phyloP scores from a whole-genome alignment of 352 stramenopile species.

The Globisporangium barbulae region DNA sequence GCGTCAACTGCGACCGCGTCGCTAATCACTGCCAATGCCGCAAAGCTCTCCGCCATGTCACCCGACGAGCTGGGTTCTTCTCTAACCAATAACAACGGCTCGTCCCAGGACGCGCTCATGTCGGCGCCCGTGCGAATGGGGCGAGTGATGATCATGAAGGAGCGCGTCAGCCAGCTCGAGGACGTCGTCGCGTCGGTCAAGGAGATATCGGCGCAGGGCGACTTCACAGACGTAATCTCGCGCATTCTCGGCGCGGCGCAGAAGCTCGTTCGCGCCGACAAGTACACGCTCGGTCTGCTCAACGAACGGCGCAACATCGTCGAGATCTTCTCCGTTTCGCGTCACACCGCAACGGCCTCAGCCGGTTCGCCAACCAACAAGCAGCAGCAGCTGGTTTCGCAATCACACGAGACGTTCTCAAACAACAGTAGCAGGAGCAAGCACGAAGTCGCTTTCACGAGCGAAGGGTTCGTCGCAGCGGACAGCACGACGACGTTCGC shows the following conservation, averaged over 20 bases:
- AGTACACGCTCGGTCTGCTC: conserved; percentile 58
- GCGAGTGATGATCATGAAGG: conserved; percentile 30
- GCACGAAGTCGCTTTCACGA: conserved; percentile 27
- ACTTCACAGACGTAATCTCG: conserved; percentile 54
- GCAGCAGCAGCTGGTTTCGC: background rate
- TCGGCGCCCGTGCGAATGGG: conserved; percentile 4
- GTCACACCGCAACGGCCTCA: background rate
- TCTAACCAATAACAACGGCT: background rate
- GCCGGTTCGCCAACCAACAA: background rate
- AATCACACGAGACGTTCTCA: background rate
- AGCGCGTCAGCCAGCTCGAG: conserved; percentile 55
- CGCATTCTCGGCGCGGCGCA: conserved; percentile 44
- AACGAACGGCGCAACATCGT: conserved; percentile 60
- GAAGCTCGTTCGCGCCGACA: conserved; percentile 58
- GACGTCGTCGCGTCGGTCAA: conserved; percentile 53
- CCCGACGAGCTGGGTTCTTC: background rate
- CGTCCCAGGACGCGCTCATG: background rate
- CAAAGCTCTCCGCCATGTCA: conserved; percentile 1
- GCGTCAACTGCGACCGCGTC: background rate
- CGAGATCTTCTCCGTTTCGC: conserved; percentile 43
- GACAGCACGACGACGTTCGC: conserved; percentile 64
- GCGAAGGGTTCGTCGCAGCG: conserved; percentile 50
- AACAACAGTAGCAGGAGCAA: conserved; percentile 3
- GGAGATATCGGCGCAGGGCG: conserved; percentile 55
- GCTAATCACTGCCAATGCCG: background rate